Evolutionary conservation across 2,329 filamentous ascomycete genomes (phyloP).

Genomic region (Cercospora citrullina): DNA sequence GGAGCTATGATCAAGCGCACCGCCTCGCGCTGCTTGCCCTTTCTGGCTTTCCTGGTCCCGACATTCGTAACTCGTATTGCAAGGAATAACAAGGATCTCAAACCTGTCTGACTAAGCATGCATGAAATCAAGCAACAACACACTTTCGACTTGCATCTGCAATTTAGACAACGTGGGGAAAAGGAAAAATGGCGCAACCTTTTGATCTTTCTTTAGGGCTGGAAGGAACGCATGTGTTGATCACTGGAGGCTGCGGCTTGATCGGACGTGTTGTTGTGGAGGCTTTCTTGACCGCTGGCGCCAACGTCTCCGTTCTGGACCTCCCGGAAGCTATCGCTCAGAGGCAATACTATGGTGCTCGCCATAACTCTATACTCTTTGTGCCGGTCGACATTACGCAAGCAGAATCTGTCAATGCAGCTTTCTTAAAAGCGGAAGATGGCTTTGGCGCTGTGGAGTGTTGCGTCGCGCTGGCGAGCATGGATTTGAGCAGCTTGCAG

Average conservation of each 20-base stretch:
- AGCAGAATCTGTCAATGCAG: conserved; percentile 37
- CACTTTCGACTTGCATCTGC: conserved; percentile 9
- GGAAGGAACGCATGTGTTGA: conserved; percentile 42
- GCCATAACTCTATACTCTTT: conserved; percentile 14
- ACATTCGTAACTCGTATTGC: conserved; percentile 6
- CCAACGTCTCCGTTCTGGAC: conserved; percentile 41
- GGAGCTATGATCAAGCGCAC: conserved; percentile 2
- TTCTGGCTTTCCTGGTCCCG: neutral
- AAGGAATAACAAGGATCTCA: conserved; percentile 2
- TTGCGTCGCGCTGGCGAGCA: conserved; percentile 47
- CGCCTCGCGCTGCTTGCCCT: neutral
- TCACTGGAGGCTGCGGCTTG: conserved; percentile 46
- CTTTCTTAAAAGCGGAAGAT: conserved; percentile 40
- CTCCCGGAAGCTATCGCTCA: conserved; percentile 17
- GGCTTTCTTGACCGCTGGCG: conserved; percentile 47
- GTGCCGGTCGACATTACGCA: conserved; percentile 36
- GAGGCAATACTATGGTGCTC: conserved; percentile 2
- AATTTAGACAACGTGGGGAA: neutral
- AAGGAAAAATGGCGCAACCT: conserved; percentile 11
- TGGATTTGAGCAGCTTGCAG: conserved; percentile 47
- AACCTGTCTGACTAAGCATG: conserved; percentile 12
- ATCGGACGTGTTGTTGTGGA: conserved; percentile 44
- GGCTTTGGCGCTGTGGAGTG: conserved; percentile 42
- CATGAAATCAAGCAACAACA: conserved; percentile 3
- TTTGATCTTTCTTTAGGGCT: conserved; percentile 41